Base-by-base conservation (phyloP, 2,329 filamentous ascomycete species). In the Cladosporium halotolerans region DNA sequence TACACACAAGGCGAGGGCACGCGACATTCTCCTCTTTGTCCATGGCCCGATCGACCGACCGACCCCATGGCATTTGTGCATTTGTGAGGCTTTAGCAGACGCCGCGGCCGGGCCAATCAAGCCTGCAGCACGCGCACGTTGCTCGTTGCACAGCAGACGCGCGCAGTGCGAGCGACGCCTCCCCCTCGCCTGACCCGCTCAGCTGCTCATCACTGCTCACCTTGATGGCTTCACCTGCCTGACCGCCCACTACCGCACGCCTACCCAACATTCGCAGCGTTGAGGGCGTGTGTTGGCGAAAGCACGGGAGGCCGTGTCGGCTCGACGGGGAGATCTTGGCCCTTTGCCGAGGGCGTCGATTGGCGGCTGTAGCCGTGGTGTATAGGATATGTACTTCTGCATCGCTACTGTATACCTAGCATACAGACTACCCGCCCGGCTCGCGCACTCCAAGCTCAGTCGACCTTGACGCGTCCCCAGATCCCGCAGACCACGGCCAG, bases 401-500 rank as follows among this genome's bases (percentile, higher is more conserved):
- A 28, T 5, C 23, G 23, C 23, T 28, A 18, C 16, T 18, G 16
- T 18, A 18, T 3, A 18, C 16, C 16, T 18, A 18, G 16, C 3
- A 28, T 28, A 28, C 5, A 28, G 23, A 28, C 23, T 1, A 7
- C 4, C 23, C 23, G 4, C 7, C 23, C 23, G 23, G 23, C 23
- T 7, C 23, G 1, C 23, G 23, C 23, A 28, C 44, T 11, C 31
- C 11, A 36, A 19, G 19, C 38, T 45, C 23, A 52, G 36, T 53
- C 44, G 9, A 65, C 67, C 41, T 55, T 52, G 43, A 4, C 39
- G 36, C 34, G 32, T 42, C 60, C 45, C 16, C 60, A 61, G 49
- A 64, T 53, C 18, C 57, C 63, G 38, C 57, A 41, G 28, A 62
- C 57, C 52, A 66, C 64, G 13, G 56, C 59, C 28, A 66, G 16